Conservation (phyloP, 345 rosid species). For the Eucalyptus coolabah region DNA sequence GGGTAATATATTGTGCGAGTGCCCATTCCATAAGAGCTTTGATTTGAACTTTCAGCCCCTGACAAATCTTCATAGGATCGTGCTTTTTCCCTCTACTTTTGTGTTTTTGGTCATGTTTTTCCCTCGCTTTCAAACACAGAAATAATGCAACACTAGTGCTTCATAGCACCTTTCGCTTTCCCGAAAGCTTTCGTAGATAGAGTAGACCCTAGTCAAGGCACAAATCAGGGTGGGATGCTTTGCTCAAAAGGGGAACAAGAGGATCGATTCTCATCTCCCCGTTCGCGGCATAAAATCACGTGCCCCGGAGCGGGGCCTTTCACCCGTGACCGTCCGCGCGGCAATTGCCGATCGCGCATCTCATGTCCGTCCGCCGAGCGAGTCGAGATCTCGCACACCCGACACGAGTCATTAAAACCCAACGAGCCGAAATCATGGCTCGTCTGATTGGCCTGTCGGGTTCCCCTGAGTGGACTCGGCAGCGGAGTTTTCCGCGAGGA, state of each 20-base stretch:
- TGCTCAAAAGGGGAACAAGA: background rate
- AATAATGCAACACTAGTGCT: background rate
- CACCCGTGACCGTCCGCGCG: background rate
- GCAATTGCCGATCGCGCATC: background rate
- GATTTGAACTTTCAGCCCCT: background rate
- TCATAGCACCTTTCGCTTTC: background rate
- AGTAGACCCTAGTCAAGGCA: constrained; percentile 5
- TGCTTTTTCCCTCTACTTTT: background rate
- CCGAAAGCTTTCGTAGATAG: background rate
- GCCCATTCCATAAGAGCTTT: background rate
- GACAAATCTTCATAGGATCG: constrained; percentile 5
- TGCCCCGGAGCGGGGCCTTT: background rate
- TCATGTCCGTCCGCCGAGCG: background rate
- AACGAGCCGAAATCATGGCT: background rate
- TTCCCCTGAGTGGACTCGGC: background rate
- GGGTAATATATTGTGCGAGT: background rate
- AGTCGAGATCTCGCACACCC: background rate
- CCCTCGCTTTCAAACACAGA: background rate
- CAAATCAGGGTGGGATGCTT: background rate
- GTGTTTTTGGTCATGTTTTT: background rate
- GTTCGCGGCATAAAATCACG: constrained; percentile 13
- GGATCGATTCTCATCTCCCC: background rate
- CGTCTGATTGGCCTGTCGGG: background rate
- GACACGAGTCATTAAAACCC: background rate
- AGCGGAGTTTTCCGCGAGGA: background rate